Conservation (phyloP, 345 rosid genomes). For the Psidium guajava region DNA sequence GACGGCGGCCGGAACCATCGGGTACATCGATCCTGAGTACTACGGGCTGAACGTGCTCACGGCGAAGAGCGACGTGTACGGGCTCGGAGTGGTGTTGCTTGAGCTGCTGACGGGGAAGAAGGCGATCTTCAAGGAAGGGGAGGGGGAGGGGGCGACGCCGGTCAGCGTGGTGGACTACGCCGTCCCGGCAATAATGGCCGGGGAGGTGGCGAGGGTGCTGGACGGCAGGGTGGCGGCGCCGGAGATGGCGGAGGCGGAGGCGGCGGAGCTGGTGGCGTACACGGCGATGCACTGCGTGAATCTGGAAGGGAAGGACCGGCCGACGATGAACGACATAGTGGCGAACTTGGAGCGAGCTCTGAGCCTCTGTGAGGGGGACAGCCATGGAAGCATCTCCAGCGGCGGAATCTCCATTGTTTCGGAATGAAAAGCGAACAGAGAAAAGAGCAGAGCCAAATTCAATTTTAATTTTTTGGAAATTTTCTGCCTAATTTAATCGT, state of each 20-base stretch:
- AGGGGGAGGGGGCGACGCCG: conserved; percentile 22
- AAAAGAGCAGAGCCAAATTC: background rate
- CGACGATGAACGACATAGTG: conserved; percentile 53
- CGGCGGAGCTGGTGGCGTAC: conserved; percentile 72
- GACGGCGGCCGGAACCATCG: conserved; percentile 83
- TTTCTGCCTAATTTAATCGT: background rate
- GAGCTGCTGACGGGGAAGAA: conserved; percentile 71
- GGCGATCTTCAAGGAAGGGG: conserved; percentile 40
- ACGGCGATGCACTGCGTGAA: conserved; percentile 76
- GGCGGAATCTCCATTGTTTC: conserved; percentile 4
- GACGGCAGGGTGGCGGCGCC: conserved; percentile 56
- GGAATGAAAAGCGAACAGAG: background rate
- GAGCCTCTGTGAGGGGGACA: conserved; percentile 48
- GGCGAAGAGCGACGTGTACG: conserved; percentile 81
- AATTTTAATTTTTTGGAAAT: background rate
- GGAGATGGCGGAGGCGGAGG: conserved; percentile 51
- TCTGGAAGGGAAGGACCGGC: conserved; percentile 61
- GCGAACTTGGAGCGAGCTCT: conserved; percentile 63
- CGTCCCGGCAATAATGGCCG: conserved; percentile 35
- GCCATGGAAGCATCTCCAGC: conserved; percentile 73
- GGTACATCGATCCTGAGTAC: conserved; percentile 89
- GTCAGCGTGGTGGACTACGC: conserved; percentile 60
- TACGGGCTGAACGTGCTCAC: conserved; percentile 77
- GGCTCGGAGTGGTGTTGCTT: conserved; percentile 72
- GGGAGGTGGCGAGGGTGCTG: conserved; percentile 38